Percentiles rank a stretch among this genome's conserved stretches.
phyloP scores from a whole-genome alignment of 164 flowering plant species.

The Stephania japonica region DNA sequence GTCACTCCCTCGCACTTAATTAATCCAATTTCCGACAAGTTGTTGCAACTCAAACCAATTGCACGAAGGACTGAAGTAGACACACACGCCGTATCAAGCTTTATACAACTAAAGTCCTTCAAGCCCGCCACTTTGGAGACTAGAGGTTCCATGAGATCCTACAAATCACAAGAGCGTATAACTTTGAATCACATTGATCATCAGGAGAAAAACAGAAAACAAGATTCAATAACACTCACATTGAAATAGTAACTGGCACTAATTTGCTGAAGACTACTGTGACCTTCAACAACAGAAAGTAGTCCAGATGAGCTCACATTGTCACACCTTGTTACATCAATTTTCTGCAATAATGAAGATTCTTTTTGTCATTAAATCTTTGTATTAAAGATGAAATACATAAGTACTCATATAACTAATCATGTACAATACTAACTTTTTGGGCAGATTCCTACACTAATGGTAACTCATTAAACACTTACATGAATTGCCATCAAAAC shows the following conservation, averaged over 20 bases:
- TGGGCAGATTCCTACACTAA: no score
- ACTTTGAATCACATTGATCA: neutral
- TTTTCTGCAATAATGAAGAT: conserved; percentile 29
- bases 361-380: neutral
- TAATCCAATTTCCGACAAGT: conserved; percentile 47
- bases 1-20: conserved; percentile 65
- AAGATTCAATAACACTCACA: conserved; percentile 33
- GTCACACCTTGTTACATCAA: conserved; percentile 62
- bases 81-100: conserved; percentile 47
- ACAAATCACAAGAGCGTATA: conserved; percentile 5
- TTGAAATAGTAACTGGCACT: conserved; percentile 40
- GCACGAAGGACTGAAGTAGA: conserved; percentile 24
- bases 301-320: conserved; percentile 37
- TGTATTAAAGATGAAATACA: neutral
- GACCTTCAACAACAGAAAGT: conserved; percentile 38
- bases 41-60: conserved; percentile 37
- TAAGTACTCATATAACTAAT: no score
- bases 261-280: conserved; percentile 34
- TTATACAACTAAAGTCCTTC: conserved; percentile 34
- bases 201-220: neutral
- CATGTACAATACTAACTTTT: no score
- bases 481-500: no score
- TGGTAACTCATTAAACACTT: no score
- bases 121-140: conserved; percentile 32
- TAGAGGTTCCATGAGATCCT: conserved; percentile 40